Evolutionary conservation across 2,329 filamentous ascomycete species (phyloP).

Genomic region (Aspergillus fructus): DNA sequence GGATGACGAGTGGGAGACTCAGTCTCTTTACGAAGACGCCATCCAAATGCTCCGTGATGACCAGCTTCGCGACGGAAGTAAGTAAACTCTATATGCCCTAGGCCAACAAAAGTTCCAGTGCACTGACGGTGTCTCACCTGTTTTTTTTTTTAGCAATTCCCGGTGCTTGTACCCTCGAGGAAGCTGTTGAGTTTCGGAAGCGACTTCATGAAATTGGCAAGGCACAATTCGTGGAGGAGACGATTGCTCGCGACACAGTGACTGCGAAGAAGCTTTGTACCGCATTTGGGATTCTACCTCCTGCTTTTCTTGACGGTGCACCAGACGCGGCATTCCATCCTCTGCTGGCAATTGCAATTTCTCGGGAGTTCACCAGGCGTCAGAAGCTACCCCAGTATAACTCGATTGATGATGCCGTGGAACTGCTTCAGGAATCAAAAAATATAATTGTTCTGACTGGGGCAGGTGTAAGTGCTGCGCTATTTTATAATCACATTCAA

Average conservation of each 20-base stretch:
- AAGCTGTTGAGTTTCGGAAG: slow-evolving; percentile 67
- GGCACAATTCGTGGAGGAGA: slow-evolving; percentile 71
- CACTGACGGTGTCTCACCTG: background rate
- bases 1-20: slow-evolving; percentile 57
- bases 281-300: slow-evolving; percentile 77
- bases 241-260: slow-evolving; percentile 66
- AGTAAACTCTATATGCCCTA: slow-evolving; percentile 34
- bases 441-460: slow-evolving; percentile 95
- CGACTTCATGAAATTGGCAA: slow-evolving; percentile 76
- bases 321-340: slow-evolving; percentile 74
- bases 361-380: slow-evolving; percentile 76
- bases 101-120: background rate
- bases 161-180: slow-evolving; percentile 64
- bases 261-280: slow-evolving; percentile 81
- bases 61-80: slow-evolving; percentile 46
- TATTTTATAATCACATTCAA: background rate
- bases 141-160: slow-evolving; percentile 32
- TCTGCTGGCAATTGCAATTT: slow-evolving; percentile 74
- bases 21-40: slow-evolving; percentile 64
- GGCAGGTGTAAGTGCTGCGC: slow-evolving; percentile 60
- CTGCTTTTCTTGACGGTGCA: slow-evolving; percentile 68
- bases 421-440: slow-evolving; percentile 67
- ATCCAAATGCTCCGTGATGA: slow-evolving; percentile 60
- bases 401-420: slow-evolving; percentile 81
- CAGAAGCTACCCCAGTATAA: slow-evolving; percentile 79